Evolutionary conservation across 768 basidiomycete species (phyloP).

Genomic region (Leccinum subtestaceum): DNA sequence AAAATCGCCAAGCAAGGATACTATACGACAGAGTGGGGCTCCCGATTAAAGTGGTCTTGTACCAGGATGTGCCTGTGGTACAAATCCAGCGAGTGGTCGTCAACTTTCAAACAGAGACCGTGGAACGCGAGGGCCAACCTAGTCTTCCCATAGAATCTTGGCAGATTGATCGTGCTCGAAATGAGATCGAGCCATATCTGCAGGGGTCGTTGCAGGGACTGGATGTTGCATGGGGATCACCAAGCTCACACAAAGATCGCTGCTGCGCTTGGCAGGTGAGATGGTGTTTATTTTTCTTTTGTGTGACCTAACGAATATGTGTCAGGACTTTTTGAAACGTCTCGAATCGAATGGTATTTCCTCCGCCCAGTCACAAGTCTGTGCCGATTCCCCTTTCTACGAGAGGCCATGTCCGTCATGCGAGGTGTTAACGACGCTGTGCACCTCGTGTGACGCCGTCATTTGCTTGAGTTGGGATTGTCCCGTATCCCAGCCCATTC

Average conservation of each 20-base stretch:
- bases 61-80: constrained; percentile 7
- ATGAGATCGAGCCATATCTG: too few species aligned
- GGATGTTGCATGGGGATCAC: too few species aligned
- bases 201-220: too few species aligned
- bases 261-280: too few species aligned
- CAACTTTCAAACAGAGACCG: constrained; percentile 19
- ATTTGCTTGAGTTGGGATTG: constrained; percentile 19
- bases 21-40: too few species aligned
- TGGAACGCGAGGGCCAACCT: constrained; percentile 10
- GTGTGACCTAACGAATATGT: too few species aligned
- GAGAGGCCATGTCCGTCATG: constrained; percentile 16
- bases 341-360: constrained; percentile 11
- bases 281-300: too few species aligned
- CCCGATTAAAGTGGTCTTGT: constrained; percentile 16
- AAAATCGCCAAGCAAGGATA: too few species aligned
- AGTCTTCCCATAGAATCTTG: constrained; percentile 17
- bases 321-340: constrained; percentile 17
- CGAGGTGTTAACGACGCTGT: constrained; percentile 1
- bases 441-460: constrained; percentile 12
- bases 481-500: background rate
- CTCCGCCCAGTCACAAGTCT: background rate
- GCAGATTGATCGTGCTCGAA: constrained; percentile 11
- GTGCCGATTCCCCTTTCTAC: background rate
- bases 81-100: constrained; percentile 13
- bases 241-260: too few species aligned